Percentiles rank a stretch among this genome's conserved stretches.
These are phyloP conservation scores for Styphnolobium japonicum DNA, from an alignment of 306 rosid genomes.

Conservation along the genomic window DNA sequence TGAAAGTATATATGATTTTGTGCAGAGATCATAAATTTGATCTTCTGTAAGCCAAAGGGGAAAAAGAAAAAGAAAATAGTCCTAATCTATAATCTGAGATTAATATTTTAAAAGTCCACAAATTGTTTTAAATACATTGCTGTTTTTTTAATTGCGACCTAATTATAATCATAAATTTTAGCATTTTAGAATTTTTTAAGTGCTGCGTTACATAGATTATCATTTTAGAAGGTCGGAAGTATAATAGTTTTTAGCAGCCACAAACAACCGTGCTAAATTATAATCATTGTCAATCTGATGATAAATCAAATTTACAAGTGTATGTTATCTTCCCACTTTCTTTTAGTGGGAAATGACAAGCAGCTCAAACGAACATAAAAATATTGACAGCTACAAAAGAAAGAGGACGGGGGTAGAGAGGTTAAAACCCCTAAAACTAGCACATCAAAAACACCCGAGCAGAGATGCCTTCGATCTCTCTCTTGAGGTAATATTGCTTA, in stretches of 20 bases:
- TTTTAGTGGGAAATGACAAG: constrained; percentile 42
- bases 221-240: not conserved
- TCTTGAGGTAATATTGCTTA: constrained; percentile 31
- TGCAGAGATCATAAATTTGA: no score
- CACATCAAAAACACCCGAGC: constrained; percentile 48
- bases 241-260: not conserved
- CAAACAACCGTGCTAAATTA: constrained; percentile 14
- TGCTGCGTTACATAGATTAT: not conserved
- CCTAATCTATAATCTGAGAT: no score
- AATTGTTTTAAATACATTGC: not conserved
- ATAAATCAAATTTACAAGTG: constrained; percentile 47
- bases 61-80: no score
- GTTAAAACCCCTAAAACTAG: constrained; percentile 51
- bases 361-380: constrained; percentile 26
- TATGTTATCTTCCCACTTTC: constrained; percentile 43
- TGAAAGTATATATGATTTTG: no score
- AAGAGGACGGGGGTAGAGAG: not conserved
- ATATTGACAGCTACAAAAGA: constrained; percentile 8
- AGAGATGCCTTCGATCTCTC: constrained; percentile 46
- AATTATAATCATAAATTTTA: not conserved
- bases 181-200: not conserved
- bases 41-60: no score
- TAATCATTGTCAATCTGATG: constrained; percentile 22
- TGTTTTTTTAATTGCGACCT: not conserved
- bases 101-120: not conserved